Conservation (phyloP, 2,329 filamentous ascomycete genomes). For the Madurella mycetomatis region DNA sequence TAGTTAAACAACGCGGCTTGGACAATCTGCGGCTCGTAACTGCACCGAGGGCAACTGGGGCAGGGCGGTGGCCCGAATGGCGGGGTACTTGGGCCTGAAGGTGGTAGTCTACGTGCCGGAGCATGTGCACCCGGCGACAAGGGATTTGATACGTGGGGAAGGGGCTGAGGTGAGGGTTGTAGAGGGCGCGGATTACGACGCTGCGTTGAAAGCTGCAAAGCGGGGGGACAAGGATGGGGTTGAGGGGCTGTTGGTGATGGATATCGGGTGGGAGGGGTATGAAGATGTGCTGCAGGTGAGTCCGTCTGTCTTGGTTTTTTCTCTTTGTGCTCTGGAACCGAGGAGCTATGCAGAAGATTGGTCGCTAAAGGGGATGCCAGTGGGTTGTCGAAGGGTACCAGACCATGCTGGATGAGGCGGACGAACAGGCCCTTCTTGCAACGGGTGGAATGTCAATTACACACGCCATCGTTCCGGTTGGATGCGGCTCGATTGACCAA, state of each 20-base stretch:
- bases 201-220: constrained; percentile 49
- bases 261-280: constrained; percentile 64
- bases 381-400: constrained; percentile 77
- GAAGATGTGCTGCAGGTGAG: constrained; percentile 57
- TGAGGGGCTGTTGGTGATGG: constrained; percentile 58
- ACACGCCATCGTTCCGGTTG: constrained; percentile 60
- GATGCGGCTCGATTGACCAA: constrained; percentile 69
- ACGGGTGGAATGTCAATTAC: constrained; percentile 37
- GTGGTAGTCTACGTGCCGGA: constrained; percentile 60
- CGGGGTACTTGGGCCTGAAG: constrained; percentile 49
- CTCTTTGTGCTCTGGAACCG: not conserved
- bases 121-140: constrained; percentile 51
- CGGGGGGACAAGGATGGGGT: constrained; percentile 36
- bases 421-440: constrained; percentile 51
- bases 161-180: constrained; percentile 56
- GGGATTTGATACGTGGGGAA: constrained; percentile 54
- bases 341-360: constrained; percentile 1
- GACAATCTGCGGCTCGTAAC: constrained; percentile 49
- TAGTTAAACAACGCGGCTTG: constrained; percentile 30
- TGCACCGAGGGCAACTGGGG: constrained; percentile 77
- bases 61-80: constrained; percentile 67
- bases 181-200: constrained; percentile 57
- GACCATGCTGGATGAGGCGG: constrained; percentile 66
- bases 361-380: constrained; percentile 26
- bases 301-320: not conserved